These are phyloP conservation scores for Draba incana DNA, from an alignment of 345 rosid genomes.

Conservation along the genomic window DNA sequence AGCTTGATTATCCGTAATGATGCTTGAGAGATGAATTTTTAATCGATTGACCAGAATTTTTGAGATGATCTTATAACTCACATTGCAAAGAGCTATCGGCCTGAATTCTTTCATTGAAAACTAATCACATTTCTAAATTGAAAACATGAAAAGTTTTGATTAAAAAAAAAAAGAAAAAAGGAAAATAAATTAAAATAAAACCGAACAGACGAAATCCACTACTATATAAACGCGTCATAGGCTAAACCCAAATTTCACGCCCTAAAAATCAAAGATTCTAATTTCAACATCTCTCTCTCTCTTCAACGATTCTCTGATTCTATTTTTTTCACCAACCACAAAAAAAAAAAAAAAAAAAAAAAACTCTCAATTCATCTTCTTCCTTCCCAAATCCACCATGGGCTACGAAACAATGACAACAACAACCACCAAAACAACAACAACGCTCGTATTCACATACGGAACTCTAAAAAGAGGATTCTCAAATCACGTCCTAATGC, in stretches of 20 bases:
- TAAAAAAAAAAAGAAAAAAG: too few relatives aligned
- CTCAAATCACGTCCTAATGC: constrained; percentile 67
- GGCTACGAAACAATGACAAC: constrained; percentile 42
- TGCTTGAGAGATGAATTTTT: too few relatives aligned
- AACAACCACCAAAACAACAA: constrained; percentile 17
- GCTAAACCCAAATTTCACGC: constrained; percentile 7
- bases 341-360: neutral
- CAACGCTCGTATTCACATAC: constrained; percentile 66
- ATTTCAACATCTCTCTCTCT: neutral
- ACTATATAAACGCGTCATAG: constrained; percentile 40
- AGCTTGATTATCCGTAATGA: too few relatives aligned
- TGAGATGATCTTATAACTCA: too few relatives aligned
- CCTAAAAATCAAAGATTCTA: constrained; percentile 38
- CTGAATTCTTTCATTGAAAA: too few relatives aligned
- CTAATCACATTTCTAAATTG: too few relatives aligned
- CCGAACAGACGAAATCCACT: constrained; percentile 3
- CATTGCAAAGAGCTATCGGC: too few relatives aligned
- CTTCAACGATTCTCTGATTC: constrained; percentile 38
- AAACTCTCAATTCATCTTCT: neutral
- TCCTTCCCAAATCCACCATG: neutral
- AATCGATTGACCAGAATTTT: too few relatives aligned
- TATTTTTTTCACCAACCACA: constrained; percentile 32
- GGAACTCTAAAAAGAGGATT: constrained; percentile 81
- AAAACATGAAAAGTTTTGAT: too few relatives aligned
- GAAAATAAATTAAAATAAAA: neutral